Conservation (phyloP, 2,329 filamentous ascomycete species). For the Ceratocystis destructans region DNA sequence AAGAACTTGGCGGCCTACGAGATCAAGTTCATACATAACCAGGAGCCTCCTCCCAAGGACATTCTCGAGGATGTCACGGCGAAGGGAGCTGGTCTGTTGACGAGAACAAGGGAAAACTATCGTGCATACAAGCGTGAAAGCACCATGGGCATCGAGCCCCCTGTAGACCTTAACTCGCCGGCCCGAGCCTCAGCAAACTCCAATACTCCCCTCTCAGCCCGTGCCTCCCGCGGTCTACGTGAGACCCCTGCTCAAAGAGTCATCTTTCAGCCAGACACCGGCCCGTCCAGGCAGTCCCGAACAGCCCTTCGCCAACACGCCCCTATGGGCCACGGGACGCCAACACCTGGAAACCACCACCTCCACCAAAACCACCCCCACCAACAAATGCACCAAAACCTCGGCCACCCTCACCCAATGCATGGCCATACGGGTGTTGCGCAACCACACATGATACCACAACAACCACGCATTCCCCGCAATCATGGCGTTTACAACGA, state of each 20-base stretch:
- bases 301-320: neutral
- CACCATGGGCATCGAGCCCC: slow-evolving; percentile 43
- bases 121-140: slow-evolving; percentile 34
- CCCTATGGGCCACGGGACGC: slow-evolving; percentile 4
- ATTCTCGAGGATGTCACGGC: slow-evolving; percentile 80
- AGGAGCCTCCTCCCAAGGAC: slow-evolving; percentile 74
- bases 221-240: slow-evolving; percentile 52
- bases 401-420: slow-evolving; percentile 24
- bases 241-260: slow-evolving; percentile 76
- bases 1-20: slow-evolving; percentile 81
- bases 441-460: slow-evolving; percentile 13
- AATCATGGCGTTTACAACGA: slow-evolving; percentile 18
- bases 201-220: slow-evolving; percentile 38
- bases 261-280: slow-evolving; percentile 71
- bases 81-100: slow-evolving; percentile 68
- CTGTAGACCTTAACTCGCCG: slow-evolving; percentile 47
- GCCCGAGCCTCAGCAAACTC: slow-evolving; percentile 31
- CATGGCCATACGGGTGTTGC: neutral
- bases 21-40: slow-evolving; percentile 61
- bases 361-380: neutral
- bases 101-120: slow-evolving; percentile 66
- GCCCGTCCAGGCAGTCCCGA: slow-evolving; percentile 40
- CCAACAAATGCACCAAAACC: slow-evolving; percentile 18
- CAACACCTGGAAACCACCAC: neutral
- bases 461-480: slow-evolving; percentile 35